A percentile compares a stretch with the other conserved stretches of the same genome.
Evolutionary conservation across 768 basidiomycete species (phyloP).

Genomic region (Rhodotorula graminis): DNA sequence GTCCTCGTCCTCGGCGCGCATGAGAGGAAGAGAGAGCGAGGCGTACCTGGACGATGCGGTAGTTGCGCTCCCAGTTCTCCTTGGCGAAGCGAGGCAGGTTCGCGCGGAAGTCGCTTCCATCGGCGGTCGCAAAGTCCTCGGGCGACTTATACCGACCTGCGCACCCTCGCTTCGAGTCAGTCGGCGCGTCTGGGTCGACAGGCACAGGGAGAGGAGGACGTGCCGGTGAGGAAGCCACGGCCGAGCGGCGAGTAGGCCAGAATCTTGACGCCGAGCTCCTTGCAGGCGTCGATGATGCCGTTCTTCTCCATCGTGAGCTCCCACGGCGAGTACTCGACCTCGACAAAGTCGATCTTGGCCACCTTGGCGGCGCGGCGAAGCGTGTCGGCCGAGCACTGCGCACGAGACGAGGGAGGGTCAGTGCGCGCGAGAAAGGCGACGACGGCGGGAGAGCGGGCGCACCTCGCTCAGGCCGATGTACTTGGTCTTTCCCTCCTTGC

Average conservation of each 20-base stretch:
- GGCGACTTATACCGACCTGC: slow-evolving; percentile 43
- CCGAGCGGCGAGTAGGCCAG: slow-evolving; percentile 45
- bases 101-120: slow-evolving; percentile 45
- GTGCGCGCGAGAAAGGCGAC: background rate
- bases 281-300: slow-evolving; percentile 47
- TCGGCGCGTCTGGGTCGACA: too few species aligned
- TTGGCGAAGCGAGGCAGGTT: slow-evolving; percentile 52
- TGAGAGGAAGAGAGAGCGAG: slow-evolving; percentile 3
- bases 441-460: slow-evolving; percentile 44
- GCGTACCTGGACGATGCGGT: slow-evolving; percentile 22
- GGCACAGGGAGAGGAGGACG: background rate
- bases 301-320: slow-evolving; percentile 34
- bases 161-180: too few species aligned
- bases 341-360: slow-evolving; percentile 56
- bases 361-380: slow-evolving; percentile 51
- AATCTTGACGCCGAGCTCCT: slow-evolving; percentile 47
- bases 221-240: slow-evolving; percentile 15
- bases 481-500: slow-evolving; percentile 58
- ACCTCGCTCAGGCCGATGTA: slow-evolving; percentile 62
- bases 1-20: too few species aligned
- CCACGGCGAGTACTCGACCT: slow-evolving; percentile 55
- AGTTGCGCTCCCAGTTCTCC: slow-evolving; percentile 44
- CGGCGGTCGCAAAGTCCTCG: slow-evolving; percentile 41
- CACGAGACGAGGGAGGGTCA: background rate
- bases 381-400: slow-evolving; percentile 47